These are phyloP conservation scores for Entamoeba moshkovskii DNA, from an alignment of 208 protist species.

Conservation along the genomic window DNA sequence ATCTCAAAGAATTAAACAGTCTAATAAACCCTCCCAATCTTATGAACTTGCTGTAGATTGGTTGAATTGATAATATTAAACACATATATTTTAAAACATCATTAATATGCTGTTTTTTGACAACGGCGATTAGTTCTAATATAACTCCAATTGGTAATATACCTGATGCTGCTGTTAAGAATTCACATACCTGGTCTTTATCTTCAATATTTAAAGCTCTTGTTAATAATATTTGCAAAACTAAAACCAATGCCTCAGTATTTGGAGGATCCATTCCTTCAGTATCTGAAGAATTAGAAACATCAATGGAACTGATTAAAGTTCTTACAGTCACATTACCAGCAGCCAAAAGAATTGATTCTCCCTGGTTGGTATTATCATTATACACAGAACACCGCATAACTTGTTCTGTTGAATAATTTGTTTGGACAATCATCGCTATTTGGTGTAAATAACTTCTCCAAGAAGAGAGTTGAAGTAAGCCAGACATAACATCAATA, in stretches of 20 bases:
- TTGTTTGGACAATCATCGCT: neutral
- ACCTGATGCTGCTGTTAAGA: neutral
- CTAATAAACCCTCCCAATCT: neutral
- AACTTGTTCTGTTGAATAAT: neutral
- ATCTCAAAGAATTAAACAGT: neutral
- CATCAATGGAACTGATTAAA: neutral
- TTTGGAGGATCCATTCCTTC: neutral
- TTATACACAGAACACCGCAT: neutral
- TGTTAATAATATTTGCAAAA: neutral
- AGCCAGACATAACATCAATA: neutral
- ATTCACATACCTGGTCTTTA: neutral
- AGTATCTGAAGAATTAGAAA: neutral
- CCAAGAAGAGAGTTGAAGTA: neutral
- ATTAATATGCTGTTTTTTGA: neutral
- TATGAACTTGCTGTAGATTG: neutral
- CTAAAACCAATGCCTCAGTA: neutral
- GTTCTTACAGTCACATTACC: neutral
- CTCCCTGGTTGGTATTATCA: neutral
- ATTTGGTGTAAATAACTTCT: neutral
- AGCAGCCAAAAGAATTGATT: neutral
- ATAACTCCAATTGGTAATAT: neutral
- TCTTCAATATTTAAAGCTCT: neutral
- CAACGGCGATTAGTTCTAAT: neutral
- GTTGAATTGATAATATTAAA: neutral
- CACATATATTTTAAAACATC: neutral